Base-by-base conservation (phyloP, 352 stramenopile species). In the Globisporangium perplexum region DNA sequence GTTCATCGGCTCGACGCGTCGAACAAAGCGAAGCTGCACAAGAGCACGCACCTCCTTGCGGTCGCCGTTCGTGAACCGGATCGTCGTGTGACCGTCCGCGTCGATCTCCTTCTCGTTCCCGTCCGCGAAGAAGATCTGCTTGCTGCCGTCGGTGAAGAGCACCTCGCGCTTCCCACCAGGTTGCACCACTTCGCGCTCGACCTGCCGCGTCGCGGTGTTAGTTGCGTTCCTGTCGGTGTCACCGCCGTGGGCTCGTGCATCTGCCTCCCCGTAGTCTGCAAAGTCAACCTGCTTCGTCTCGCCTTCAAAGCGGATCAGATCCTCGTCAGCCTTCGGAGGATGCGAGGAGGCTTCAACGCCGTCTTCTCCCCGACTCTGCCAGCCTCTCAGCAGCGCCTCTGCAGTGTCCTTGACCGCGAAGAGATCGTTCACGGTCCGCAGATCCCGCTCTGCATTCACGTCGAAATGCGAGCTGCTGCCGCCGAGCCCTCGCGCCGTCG, bases 11-110 rank as follows among this genome's bases (percentile, higher is more conserved):
- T n/a, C n/a, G n/a, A n/a, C n/a, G n/a, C n/a, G n/a, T n/a, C n/a
- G n/a, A n/a, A n/a, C n/a, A n/a, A n/a, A n/a, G n/a, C n/a, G n/a
- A n/a, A n/a, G n/a, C n/a, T n/a, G n/a, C n/a, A n/a, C n/a, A n/a
- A n/a, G 52, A 23, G 1, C 6, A 24, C 57, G 28, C 33, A 86
- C 74, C 78, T 96, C 88, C 76, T 98, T 98, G 36, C 96, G 72
- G 68, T 99, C 96, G 24, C 96, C 96, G 60, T 99, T 99, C 5
- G 72, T 82, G 63, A 98, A 98, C 10, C 77, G 78, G 44, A 98
- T 94, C 23, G 96, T 66, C 7, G 77, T 80, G 22, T 88, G 86
- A 6, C 95, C 96, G 61, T 97, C 77, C 7, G 76, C 60, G n/a
- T 85, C 67, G 31, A 97, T 83, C 52, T 98, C 87, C 63, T 98